Conservation (phyloP, 2,329 filamentous ascomycete species). For the Amauroascus verrucosus region DNA sequence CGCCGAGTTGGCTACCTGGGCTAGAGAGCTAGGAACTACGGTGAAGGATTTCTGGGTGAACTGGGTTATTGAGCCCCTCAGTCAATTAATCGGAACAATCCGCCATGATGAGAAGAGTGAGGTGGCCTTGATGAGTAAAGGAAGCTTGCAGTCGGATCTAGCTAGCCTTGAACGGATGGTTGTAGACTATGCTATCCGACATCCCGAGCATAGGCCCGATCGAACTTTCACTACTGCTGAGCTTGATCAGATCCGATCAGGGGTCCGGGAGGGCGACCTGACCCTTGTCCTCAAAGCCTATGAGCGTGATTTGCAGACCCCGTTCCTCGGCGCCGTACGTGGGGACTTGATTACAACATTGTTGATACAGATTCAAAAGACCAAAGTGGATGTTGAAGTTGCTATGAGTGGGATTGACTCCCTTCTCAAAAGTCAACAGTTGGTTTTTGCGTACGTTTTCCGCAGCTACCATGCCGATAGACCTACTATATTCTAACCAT, state of each 20-base stretch:
- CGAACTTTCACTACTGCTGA: constrained; percentile 55
- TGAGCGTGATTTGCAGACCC: constrained; percentile 73
- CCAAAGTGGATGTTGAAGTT: constrained; percentile 94
- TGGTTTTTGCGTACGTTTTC: constrained; percentile 62
- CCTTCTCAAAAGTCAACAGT: constrained; percentile 86
- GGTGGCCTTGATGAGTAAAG: constrained; percentile 91
- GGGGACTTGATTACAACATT: constrained; percentile 84
- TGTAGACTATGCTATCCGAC: constrained; percentile 83
- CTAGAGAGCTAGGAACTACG: constrained; percentile 67
- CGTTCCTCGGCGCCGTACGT: constrained; percentile 68
- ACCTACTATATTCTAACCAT: constrained; percentile 6
- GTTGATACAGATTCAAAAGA: constrained; percentile 95
- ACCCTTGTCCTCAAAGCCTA: constrained; percentile 86
- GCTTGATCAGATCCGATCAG: constrained; percentile 62
- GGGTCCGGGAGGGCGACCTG: constrained; percentile 82
- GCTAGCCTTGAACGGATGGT: constrained; percentile 96
- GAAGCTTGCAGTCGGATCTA: constrained; percentile 79
- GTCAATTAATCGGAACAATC: constrained; percentile 80
- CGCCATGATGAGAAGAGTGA: constrained; percentile 86
- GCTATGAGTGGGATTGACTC: constrained; percentile 93
- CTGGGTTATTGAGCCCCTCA: constrained; percentile 81
- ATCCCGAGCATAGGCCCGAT: constrained; percentile 45
- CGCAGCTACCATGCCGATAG: not conserved
- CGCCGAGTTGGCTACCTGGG: constrained; percentile 69
- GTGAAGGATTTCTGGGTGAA: constrained; percentile 87